These are phyloP conservation scores for Quercus tomentella DNA, from an alignment of 331 rosid genomes.

Conservation along the genomic window DNA sequence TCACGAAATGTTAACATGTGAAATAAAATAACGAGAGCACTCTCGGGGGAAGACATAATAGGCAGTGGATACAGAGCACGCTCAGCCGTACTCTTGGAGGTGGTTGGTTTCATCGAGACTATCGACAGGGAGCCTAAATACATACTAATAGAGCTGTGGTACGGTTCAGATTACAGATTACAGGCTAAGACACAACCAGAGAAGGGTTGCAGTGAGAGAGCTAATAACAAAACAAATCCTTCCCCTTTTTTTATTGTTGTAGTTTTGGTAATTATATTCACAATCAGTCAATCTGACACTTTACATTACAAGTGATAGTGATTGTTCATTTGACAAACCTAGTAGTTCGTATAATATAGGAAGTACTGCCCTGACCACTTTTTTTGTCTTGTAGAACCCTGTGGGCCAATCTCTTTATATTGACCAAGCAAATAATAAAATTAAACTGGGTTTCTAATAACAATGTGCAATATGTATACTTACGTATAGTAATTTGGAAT, in stretches of 20 bases:
- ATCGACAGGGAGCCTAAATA: not conserved
- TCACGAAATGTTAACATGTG: not conserved
- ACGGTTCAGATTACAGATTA: not conserved
- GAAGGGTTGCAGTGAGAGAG: not conserved
- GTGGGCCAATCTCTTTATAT: too few relatives aligned
- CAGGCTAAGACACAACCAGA: not conserved
- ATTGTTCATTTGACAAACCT: constrained; percentile 53
- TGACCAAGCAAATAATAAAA: too few relatives aligned
- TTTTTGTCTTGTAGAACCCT: too few relatives aligned
- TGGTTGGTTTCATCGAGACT: not conserved
- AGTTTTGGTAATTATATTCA: constrained; percentile 7
- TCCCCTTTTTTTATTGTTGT: not conserved
- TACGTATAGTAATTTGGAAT: too few relatives aligned
- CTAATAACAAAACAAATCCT: not conserved
- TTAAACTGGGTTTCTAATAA: too few relatives aligned
- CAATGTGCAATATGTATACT: too few relatives aligned
- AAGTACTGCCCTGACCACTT: too few relatives aligned
- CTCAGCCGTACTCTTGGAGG: not conserved
- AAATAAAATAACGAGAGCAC: not conserved
- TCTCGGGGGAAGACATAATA: not conserved
- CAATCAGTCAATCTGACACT: constrained; percentile 30
- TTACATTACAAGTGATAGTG: constrained; percentile 34
- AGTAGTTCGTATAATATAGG: not conserved
- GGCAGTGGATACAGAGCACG: not conserved
- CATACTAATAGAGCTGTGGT: not conserved